These are phyloP conservation scores for Leavenworthia alabamica DNA, from an alignment of 345 rosid species.

Conservation along the genomic window DNA sequence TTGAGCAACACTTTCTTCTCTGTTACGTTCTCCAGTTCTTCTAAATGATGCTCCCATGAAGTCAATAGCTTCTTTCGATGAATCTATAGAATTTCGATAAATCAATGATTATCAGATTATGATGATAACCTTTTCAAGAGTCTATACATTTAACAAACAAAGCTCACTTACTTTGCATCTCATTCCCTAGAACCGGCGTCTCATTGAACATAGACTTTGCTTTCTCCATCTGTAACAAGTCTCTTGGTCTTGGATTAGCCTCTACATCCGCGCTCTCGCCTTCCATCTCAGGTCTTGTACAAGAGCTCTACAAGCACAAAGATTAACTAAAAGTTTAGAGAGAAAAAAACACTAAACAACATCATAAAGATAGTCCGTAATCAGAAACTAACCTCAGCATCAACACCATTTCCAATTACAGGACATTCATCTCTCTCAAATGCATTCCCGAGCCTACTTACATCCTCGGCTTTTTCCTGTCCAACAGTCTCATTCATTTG, in stretches of 20 bases:
- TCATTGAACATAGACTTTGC: constrained; percentile 9
- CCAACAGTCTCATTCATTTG: constrained; percentile 57
- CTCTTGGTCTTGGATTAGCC: constrained; percentile 13
- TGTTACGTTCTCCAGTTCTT: constrained; percentile 19
- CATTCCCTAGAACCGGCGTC: not conserved
- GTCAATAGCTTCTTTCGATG: constrained; percentile 55
- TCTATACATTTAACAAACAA: not conserved
- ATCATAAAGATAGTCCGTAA: not conserved
- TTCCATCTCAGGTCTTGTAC: constrained; percentile 65
- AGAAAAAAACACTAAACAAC: not conserved
- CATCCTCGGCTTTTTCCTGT: constrained; percentile 60
- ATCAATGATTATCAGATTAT: not conserved
- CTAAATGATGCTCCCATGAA: constrained; percentile 57
- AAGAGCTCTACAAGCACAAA: constrained; percentile 69
- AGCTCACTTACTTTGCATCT: constrained; percentile 8
- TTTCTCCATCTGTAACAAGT: constrained; percentile 16
- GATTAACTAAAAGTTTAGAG: not conserved
- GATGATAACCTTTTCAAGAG: not conserved
- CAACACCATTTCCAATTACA: constrained; percentile 50
- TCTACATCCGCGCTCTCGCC: constrained; percentile 46
- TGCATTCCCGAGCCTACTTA: constrained; percentile 32
- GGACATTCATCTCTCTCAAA: constrained; percentile 40
- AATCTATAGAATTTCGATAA: constrained; percentile 6
- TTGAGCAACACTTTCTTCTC: constrained; percentile 27
- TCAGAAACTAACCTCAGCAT: constrained; percentile 58